Evolutionary conservation across 2,329 filamentous ascomycete genomes (phyloP), one percentile per base, ranked within the genome.

Genomic region (Onygenales sp.): DNA sequence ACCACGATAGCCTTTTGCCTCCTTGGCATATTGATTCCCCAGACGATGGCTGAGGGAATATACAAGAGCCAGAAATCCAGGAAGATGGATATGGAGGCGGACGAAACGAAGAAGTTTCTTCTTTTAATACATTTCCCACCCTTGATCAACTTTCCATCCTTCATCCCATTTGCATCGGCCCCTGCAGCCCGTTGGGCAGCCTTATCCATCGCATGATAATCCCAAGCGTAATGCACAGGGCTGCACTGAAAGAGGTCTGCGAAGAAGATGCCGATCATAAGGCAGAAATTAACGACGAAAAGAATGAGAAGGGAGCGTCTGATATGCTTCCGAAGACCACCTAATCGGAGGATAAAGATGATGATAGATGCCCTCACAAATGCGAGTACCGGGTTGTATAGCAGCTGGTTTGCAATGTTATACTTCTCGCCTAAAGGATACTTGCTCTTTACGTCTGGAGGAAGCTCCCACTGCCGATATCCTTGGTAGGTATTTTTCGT

Each of bases 211-310:
- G 39, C 6, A 21, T 6, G 33, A 32, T 42, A 52, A 5, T 69
- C 56, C 65, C 70, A 74, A 46, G 63, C 63, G 33, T 59, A 61
- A 4, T 62, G 58, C 33, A 74, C 58, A 0, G 71, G 71, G 8
- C 60, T 62, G 53, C 71, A 74, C 51, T 76, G 71, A 47, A 76
- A 70, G 1, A 73, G 43, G 6, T 66, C 66, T 1, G 63, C 65
- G 42, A 74, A 59, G 52, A 74, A 70, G 4, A 72, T 64, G 32
- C 67, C 63, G 1, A 70, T 59, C 21, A 67, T 64, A 33, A 70
- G 63, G 0, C 62, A 53, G 1, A 63, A 48, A 51, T 74, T 75
- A 55, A 72, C 54, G n/a, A 52, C 45, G 34, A 52, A 37, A 8
- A 56, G 42, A 1, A 43, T 31, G 32, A 42, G 51, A 34, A 57